phyloP scores from a whole-genome alignment of 306 rosid species.

The Echinosophora koreensis region DNA sequence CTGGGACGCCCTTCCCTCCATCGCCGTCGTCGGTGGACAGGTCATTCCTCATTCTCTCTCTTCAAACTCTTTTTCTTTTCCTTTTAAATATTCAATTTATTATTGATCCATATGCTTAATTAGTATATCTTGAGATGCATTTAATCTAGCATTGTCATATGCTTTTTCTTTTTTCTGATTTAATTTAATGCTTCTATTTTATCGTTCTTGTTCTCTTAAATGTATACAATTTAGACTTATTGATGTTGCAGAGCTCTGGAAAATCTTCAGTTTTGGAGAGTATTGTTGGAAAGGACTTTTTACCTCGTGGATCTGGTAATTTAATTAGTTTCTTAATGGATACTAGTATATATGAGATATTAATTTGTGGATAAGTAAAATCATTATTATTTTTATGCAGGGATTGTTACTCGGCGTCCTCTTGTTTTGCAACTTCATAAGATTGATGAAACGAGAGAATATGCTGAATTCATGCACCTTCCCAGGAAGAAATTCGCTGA shows the following conservation, averaged over 20 bases:
- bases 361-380: slow-evolving; percentile 20
- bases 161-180: background rate
- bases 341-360: background rate
- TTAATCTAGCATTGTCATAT: too few relatives aligned
- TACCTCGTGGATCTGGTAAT: slow-evolving; percentile 99
- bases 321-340: background rate
- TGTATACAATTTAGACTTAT: background rate
- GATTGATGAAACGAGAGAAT: slow-evolving; percentile 79
- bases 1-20: slow-evolving; percentile 98
- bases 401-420: slow-evolving; percentile 93
- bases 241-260: slow-evolving; percentile 82
- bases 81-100: too few relatives aligned
- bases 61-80: background rate
- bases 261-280: slow-evolving; percentile 98
- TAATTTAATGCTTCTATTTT: background rate
- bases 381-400: slow-evolving; percentile 52
- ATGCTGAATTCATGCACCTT: slow-evolving; percentile 92
- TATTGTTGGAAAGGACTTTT: slow-evolving; percentile 95
- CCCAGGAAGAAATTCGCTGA: slow-evolving; percentile 81
- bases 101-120: too few relatives aligned
- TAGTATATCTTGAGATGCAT: too few relatives aligned
- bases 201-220: too few relatives aligned
- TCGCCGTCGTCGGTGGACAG: slow-evolving; percentile 99
- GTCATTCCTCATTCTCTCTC: slow-evolving; percentile 43
- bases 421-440: slow-evolving; percentile 92